Conservation (phyloP, 495 filamentous ascomycete genomes). For the Letharia lupina region DNA sequence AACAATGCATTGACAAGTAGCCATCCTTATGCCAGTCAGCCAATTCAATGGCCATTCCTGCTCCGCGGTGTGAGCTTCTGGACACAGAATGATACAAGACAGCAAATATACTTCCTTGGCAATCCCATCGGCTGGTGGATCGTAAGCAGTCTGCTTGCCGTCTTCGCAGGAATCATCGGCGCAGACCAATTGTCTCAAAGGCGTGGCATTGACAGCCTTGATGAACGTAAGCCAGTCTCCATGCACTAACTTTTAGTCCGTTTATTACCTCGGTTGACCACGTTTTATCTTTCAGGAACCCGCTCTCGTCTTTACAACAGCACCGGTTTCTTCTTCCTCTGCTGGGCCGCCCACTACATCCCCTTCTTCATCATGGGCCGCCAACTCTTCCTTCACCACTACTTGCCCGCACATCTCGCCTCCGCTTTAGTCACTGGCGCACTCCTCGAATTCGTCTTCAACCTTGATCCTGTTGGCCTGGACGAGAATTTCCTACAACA, state of each 20-base stretch:
- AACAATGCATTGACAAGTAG: constrained; percentile 96
- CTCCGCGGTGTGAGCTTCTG: constrained; percentile 97
- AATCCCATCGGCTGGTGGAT: constrained; percentile 99
- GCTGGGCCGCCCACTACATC: constrained; percentile 66
- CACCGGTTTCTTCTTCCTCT: constrained; percentile 96
- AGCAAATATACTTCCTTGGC: constrained; percentile 97
- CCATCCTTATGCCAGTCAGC: constrained; percentile 88
- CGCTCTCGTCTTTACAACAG: constrained; percentile 94
- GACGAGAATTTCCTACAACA: constrained; percentile 35
- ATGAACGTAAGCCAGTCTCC: constrained; percentile 67
- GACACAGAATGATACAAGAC: constrained; percentile 91
- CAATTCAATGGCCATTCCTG: constrained; percentile 97
- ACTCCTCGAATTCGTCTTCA: constrained; percentile 94
- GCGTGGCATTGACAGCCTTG: constrained; percentile 85
- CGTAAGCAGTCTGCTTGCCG: constrained; percentile 79
- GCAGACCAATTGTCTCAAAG: constrained; percentile 90
- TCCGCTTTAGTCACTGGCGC: constrained; percentile 91
- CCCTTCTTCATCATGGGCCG: constrained; percentile 71
- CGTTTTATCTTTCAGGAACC: constrained; percentile 47
- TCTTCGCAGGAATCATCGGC: constrained; percentile 84
- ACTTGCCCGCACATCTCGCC: constrained; percentile 82
- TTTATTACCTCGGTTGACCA: not conserved
- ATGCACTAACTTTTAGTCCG: not conserved
- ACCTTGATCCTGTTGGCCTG: constrained; percentile 59
- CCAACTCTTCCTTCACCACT: constrained; percentile 68